Evolutionary conservation across 2,329 filamentous ascomycete genomes (phyloP).

Genomic region (Aspergillus flavus): DNA sequence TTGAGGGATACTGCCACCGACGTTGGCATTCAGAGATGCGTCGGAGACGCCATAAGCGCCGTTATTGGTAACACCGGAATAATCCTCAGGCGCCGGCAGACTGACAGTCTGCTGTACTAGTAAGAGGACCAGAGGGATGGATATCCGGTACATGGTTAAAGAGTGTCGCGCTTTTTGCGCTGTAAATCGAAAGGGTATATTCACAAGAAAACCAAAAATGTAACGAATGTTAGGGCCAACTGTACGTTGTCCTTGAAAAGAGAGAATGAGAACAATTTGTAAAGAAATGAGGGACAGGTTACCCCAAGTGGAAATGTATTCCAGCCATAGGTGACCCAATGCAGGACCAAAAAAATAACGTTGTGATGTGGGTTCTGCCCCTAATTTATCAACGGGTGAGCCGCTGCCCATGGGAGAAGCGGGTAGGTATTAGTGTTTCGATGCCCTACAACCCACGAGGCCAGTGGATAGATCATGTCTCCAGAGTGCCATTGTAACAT

Average conservation of each 20-base stretch:
- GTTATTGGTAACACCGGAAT: background rate
- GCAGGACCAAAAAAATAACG: background rate
- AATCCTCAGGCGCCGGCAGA: background rate
- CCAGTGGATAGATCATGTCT: background rate
- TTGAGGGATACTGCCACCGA: background rate
- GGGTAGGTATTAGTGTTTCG: background rate
- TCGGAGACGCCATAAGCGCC: background rate
- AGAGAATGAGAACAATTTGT: background rate
- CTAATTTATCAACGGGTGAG: background rate
- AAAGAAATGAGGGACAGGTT: background rate
- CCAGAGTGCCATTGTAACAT: background rate
- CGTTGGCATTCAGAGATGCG: background rate
- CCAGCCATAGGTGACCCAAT: background rate
- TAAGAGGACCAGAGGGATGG: background rate
- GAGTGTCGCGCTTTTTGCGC: background rate
- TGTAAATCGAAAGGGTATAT: background rate
- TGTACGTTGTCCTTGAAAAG: background rate
- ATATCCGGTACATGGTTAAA: background rate
- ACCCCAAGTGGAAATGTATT: background rate
- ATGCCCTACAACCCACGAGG: background rate
- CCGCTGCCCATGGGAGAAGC: background rate
- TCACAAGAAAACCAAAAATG: background rate
- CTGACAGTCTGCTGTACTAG: background rate
- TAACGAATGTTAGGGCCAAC: background rate
- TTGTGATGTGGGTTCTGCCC: background rate